Base-by-base conservation (phyloP, 2,329 filamentous ascomycete species). In the Neofusicoccum parvum region DNA sequence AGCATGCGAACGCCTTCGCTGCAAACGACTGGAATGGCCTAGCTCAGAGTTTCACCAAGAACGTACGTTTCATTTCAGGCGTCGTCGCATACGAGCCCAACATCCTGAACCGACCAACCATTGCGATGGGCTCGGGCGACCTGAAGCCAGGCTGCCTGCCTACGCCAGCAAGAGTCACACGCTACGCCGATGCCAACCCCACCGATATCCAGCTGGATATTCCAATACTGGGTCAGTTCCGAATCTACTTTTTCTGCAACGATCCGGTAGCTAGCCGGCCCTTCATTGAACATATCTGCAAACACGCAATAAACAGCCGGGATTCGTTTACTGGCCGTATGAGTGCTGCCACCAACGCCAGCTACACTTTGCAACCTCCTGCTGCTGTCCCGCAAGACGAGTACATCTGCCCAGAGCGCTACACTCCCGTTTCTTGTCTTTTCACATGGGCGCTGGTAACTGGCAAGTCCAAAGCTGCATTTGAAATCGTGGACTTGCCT, bases 181-280 rank as follows among this genome's bases (percentile, higher is more conserved):
- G 91, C 36, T 92, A 90, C 73, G 85, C 92, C 62, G 91, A 94
- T 75, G 88, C 90, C 5, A 93, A 93, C 71, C 90, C 90, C 0
- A 87, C 93, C 43, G 88, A 93, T 69, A 80, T 93, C 34, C 90
- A 94, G 73, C 86, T 92, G 6, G 91, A 93, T 71, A 91, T 93
- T 50, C 91, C 91, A 1, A 85, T 92, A 76, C 80, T 92, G 4
- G 88, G 90, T 23, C 91, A 94, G 72, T 94, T 93, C 80, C 85
- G 89, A 54, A 85, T 92, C 50, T 92, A 91, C 74, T 83, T 92
- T 67, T 85, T 94, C 67, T 85, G 87, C 67, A 86, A 86, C 71
- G 83, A 91, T 70, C 80, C 82, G 62, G 74, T 81, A 56, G 76
- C 82, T 36, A 82, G 84, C 2, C 80, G 79, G 62, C 78, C 80